Conservation (phyloP, 139 green algal genomes). For the Chlorella sorokiniana region DNA sequence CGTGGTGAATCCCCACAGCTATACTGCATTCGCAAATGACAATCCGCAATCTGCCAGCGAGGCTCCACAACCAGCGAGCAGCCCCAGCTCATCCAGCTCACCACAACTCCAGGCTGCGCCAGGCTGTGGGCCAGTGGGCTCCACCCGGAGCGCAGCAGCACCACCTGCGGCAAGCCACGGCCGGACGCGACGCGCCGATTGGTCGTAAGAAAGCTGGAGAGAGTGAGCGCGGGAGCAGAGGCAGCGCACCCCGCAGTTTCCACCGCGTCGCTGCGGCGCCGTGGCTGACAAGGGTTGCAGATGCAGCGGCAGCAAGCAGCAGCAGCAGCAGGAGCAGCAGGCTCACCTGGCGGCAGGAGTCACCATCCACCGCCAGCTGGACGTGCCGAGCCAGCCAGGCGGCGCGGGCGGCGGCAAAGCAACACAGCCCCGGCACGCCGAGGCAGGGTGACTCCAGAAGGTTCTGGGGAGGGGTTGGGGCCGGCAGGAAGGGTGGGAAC, state of each 20-base stretch:
- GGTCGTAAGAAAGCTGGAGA: too few species aligned
- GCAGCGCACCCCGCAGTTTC: background rate
- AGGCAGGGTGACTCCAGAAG: conserved; percentile 24
- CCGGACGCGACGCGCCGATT: background rate
- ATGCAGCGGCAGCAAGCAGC: background rate
- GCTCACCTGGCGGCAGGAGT: conserved; percentile 8
- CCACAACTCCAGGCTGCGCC: background rate
- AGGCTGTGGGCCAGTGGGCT: conserved; percentile 5
- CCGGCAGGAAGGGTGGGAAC: background rate
- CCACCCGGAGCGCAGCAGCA: conserved; percentile 26
- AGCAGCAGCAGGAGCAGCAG: background rate
- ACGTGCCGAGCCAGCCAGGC: conserved; percentile 11
- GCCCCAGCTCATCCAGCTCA: too few species aligned
- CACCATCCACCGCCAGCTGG: background rate
- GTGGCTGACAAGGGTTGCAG: too few species aligned
- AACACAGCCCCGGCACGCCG: conserved; percentile 25
- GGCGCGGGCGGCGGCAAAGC: background rate
- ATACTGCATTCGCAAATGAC: background rate
- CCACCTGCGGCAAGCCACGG: conserved; percentile 24
- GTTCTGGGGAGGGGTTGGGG: background rate
- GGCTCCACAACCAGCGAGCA: background rate
- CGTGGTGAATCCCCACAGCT: background rate
- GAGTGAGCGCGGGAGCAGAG: too few species aligned
- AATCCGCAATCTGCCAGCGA: background rate
- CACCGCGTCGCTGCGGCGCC: background rate